These are phyloP conservation scores for Talaromyces adpressus DNA, from an alignment of 495 filamentous ascomycete genomes.

Conservation along the genomic window DNA sequence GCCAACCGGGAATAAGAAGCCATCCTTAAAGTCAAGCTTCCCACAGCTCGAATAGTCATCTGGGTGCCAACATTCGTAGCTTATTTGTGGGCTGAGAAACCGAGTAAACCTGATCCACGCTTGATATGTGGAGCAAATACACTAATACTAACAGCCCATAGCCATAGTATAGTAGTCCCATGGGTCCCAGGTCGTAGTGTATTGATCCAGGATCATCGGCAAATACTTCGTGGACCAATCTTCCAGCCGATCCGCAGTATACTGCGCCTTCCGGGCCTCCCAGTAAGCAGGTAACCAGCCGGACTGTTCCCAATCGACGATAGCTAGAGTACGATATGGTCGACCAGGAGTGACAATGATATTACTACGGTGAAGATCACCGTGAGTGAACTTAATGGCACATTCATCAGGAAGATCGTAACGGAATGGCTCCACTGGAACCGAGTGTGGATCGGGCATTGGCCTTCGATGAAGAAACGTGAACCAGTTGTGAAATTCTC, in stretches of 20 bases:
- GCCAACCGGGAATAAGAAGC: neutral
- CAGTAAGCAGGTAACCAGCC: too few relatives aligned
- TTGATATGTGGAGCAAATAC: neutral
- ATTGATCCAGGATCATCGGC: constrained; percentile 21
- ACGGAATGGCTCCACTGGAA: too few relatives aligned
- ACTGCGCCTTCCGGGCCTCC: constrained; percentile 17
- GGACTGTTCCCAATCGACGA: too few relatives aligned
- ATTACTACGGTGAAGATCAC: too few relatives aligned
- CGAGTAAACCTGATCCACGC: neutral
- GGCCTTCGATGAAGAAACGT: too few relatives aligned
- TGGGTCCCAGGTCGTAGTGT: constrained; percentile 19
- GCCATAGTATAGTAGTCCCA: constrained; percentile 24
- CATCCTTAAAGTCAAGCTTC: neutral
- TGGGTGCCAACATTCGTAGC: neutral
- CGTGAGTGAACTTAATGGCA: too few relatives aligned
- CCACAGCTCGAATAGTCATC: neutral
- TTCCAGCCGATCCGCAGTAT: constrained; percentile 15
- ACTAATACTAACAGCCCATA: constrained; percentile 17
- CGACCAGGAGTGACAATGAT: too few relatives aligned
- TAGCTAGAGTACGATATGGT: too few relatives aligned
- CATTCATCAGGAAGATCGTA: too few relatives aligned
- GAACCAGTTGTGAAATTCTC: too few relatives aligned
- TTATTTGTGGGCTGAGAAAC: neutral
- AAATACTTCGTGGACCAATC: constrained; percentile 21
- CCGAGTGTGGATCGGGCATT: too few relatives aligned